These are phyloP conservation scores for Cryptosporidium canis DNA, from an alignment of 169 alveolate genomes.

Conservation along the genomic window DNA sequence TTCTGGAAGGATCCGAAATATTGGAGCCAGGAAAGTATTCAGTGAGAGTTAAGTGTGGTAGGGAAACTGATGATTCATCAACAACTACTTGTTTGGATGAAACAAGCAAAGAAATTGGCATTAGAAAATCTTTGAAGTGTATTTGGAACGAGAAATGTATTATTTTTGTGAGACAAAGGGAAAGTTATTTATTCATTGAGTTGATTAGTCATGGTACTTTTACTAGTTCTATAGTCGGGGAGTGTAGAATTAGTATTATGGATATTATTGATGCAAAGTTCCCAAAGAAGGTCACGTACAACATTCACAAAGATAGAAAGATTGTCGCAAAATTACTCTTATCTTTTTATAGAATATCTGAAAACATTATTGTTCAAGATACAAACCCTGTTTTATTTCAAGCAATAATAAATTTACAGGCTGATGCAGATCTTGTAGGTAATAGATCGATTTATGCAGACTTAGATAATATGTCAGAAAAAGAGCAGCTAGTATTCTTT, in stretches of 20 bases:
- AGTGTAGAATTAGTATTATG: conserved; percentile 39
- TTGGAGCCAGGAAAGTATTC: conserved; percentile 53
- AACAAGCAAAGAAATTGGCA: not conserved
- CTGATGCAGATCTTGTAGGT: conserved; percentile 65
- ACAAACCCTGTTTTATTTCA: conserved; percentile 56
- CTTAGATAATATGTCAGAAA: conserved; percentile 68
- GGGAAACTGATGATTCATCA: conserved; percentile 30
- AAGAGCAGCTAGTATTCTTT: conserved; percentile 42
- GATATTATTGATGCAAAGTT: conserved; percentile 68
- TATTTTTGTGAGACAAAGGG: conserved; percentile 68
- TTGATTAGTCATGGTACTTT: conserved; percentile 47
- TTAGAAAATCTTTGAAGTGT: conserved; percentile 4
- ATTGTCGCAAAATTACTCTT: conserved; percentile 14
- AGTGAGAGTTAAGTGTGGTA: conserved; percentile 37
- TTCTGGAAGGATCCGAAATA: conserved; percentile 18
- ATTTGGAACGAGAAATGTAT: conserved; percentile 8
- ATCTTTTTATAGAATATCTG: conserved; percentile 62
- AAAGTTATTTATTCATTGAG: conserved; percentile 42
- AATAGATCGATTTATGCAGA: conserved; percentile 21
- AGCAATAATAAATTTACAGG: conserved; percentile 65
- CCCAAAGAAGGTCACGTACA: conserved; percentile 62
- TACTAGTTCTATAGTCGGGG: conserved; percentile 42
- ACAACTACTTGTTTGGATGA: not conserved
- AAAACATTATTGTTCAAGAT: conserved; percentile 40
- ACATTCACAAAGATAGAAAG: conserved; percentile 34